phyloP scores from a whole-genome alignment of 176 grass and related monocot genomes.

The Saccharum spontaneum region DNA sequence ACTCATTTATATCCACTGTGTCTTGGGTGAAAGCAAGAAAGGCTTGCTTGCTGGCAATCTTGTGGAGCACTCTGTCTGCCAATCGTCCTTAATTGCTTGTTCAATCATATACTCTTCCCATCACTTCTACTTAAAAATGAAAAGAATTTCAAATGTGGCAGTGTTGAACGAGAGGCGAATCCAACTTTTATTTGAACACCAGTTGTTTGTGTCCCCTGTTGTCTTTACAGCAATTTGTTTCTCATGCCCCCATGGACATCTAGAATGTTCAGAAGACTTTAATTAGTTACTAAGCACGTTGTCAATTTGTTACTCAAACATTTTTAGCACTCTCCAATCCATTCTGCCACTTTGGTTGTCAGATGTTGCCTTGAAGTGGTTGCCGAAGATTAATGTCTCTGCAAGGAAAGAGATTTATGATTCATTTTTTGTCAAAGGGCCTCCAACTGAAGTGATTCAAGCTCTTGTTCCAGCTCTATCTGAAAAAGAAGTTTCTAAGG shows the following conservation, averaged over 20 bases:
- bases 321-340: slow-evolving; percentile 18
- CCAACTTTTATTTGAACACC: not conserved
- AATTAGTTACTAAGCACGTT: slow-evolving; percentile 26
- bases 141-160: slow-evolving; percentile 3
- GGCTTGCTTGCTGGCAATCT: not conserved
- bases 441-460: slow-evolving; percentile 82
- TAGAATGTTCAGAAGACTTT: slow-evolving; percentile 20
- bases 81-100: not conserved
- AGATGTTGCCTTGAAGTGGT: slow-evolving; percentile 90
- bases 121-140: not conserved
- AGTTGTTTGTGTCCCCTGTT: slow-evolving; percentile 4
- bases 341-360: slow-evolving; percentile 41
- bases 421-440: slow-evolving; percentile 81
- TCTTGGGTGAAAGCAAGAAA: slow-evolving; percentile 10
- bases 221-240: not conserved
- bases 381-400: slow-evolving; percentile 45
- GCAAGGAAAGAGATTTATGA: slow-evolving; percentile 83
- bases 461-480: slow-evolving; percentile 69
- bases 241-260: not conserved
- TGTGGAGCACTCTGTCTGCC: not conserved
- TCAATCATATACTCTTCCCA: not conserved
- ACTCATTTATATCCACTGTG: slow-evolving; percentile 19
- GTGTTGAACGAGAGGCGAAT: not conserved
- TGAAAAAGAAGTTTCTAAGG: slow-evolving; percentile 60
- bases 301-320: slow-evolving; percentile 23